These are phyloP conservation scores for Sarocladium strictum DNA, from an alignment of 2,329 filamentous ascomycete species.

Conservation along the genomic window DNA sequence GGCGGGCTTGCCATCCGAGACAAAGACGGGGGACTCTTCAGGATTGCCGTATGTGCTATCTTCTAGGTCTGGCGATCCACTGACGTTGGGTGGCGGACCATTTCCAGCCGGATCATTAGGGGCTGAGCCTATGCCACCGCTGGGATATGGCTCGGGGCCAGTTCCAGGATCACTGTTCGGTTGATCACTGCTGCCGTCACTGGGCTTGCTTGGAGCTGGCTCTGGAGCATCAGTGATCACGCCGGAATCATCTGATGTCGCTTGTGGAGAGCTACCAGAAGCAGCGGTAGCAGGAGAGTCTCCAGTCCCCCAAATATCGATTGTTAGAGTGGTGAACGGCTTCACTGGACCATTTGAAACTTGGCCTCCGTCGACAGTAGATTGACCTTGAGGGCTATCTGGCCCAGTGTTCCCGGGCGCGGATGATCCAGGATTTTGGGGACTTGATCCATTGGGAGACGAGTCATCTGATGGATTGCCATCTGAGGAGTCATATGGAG, in stretches of 20 bases:
- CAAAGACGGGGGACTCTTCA: background rate
- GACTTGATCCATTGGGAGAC: background rate
- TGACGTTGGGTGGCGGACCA: background rate
- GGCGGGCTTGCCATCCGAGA: background rate
- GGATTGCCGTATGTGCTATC: background rate
- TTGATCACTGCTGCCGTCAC: background rate
- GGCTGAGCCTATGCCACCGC: background rate
- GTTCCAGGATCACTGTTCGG: background rate
- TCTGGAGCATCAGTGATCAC: background rate
- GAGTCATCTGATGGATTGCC: conserved; percentile 2
- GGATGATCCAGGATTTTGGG: background rate
- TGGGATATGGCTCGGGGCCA: background rate
- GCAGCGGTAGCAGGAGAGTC: conserved; percentile 7
- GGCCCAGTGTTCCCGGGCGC: background rate
- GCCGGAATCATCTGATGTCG: background rate
- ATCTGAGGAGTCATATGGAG: conserved; percentile 8
- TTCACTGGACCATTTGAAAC: conserved; percentile 15
- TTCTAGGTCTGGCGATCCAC: background rate
- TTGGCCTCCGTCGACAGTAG: background rate
- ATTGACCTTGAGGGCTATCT: background rate
- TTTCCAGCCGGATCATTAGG: conserved; percentile 13
- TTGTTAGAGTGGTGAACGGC: conserved; percentile 29
- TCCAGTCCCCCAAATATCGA: conserved; percentile 26
- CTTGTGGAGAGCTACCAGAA: conserved; percentile 11
- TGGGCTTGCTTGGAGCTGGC: background rate